These are phyloP conservation scores for Kazachstania sp. DNA, from an alignment of 1,139 yeast genomes.

Conservation along the genomic window DNA sequence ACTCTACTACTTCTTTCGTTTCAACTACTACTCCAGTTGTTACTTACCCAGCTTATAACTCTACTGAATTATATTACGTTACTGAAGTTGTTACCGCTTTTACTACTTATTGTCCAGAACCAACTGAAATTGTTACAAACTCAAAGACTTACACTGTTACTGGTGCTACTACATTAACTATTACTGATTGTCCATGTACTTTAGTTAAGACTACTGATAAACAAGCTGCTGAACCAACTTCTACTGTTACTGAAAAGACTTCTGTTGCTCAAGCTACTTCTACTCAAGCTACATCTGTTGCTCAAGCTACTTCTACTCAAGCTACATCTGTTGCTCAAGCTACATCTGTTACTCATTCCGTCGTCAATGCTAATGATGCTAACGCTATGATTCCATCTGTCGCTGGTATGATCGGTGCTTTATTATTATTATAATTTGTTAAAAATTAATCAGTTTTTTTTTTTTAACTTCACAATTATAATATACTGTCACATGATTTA, in stretches of 20 bases:
- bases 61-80: slow-evolving; percentile 25
- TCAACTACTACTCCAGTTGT: slow-evolving; percentile 2
- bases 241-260: slow-evolving; percentile 6
- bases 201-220: slow-evolving; percentile 35
- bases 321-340: no score
- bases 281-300: no score
- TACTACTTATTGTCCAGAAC: slow-evolving; percentile 53
- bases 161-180: slow-evolving; percentile 45
- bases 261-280: no score
- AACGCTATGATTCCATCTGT: slow-evolving; percentile 7
- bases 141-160: slow-evolving; percentile 44
- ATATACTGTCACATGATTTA: no score
- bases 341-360: background rate
- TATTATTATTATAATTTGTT: slow-evolving; percentile 6
- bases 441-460: background rate
- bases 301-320: background rate
- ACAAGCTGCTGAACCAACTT: background rate
- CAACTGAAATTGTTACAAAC: slow-evolving; percentile 46
- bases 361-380: slow-evolving; percentile 6
- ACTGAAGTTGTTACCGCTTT: slow-evolving; percentile 44
- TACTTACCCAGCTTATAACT: slow-evolving; percentile 1
- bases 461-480: background rate
- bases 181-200: slow-evolving; percentile 56
- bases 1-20: background rate
- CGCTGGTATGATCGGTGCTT: slow-evolving; percentile 10